Evolutionary conservation across 306 rosid genomes (phyloP), one percentile per base, ranked within the genome.

Genomic region (Quercus aquifolioides): DNA sequence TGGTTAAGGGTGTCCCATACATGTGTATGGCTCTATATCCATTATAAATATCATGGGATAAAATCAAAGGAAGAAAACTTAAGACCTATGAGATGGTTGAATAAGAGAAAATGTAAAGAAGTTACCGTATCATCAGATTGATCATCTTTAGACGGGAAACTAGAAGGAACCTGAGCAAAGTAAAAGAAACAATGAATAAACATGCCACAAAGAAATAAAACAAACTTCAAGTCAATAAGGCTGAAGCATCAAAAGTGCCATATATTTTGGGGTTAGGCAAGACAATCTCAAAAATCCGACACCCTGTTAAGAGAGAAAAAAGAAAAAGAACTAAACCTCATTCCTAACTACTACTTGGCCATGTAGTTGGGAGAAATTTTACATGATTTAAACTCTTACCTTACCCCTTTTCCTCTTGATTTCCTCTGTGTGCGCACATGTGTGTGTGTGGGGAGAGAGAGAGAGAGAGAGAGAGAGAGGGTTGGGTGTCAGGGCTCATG

Each of bases 161-260:
- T 90, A 25, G 92, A 85, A 78, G 99, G 99, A 80, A 95, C 97
- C 99, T 95, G 91, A 78, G 56, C 68, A 52, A 83, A 89, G 68
- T 74, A 78, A 74, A 73, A 55, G 73, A 68, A 52, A 33, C 20
- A 28, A 62, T 31, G 51, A 78, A 19, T 28, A 79, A 25, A 79
- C 46, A 78, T 19, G 49, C 49, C 65, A 74, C n/a, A 59, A 23
- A 78, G 60, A n/a, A 76, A 60, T 33, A 60, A 20, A 74, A 80
- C 74, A 68, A 78, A 60, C 71, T 57, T 54, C 0, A 68, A 71
- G 54, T 78, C 73, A 76, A 69, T 19, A 26, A 11, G 35, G 55
- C 2, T 31, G 77, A 77, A 69, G 10, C 54, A 14, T 46, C 57
- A 80, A 64, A 68, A 68, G 52, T 9, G 18, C 43, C 21, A 65